Conservation (phyloP, 768 basidiomycete genomes). For the Tephrocybe sp. region DNA sequence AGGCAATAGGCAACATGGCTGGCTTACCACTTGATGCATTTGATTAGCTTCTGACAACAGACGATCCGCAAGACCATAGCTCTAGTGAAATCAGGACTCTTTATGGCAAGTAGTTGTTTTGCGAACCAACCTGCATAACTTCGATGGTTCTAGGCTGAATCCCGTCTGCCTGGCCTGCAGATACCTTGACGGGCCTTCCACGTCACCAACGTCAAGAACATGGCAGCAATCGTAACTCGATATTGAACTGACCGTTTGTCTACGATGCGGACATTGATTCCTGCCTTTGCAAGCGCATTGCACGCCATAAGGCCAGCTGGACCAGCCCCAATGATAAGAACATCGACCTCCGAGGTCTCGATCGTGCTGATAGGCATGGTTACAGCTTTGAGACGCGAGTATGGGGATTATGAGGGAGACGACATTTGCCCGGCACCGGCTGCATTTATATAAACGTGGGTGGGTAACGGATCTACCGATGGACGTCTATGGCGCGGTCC, state of each 20-base stretch:
- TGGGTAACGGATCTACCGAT: neutral
- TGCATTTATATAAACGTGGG: neutral
- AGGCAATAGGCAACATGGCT: no score
- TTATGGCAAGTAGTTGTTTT: neutral
- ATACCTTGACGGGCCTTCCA: conserved; percentile 44
- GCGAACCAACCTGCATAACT: conserved; percentile 46
- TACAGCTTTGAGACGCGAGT: neutral
- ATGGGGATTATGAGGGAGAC: neutral
- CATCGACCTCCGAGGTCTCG: conserved; percentile 49
- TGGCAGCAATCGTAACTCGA: neutral
- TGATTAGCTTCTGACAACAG: conserved; percentile 65
- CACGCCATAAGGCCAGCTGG: conserved; percentile 68
- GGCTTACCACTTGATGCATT: conserved; percentile 65
- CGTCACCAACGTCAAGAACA: neutral
- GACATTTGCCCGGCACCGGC: neutral
- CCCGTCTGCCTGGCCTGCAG: conserved; percentile 60
- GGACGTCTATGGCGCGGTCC: neutral
- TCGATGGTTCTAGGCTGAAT: conserved; percentile 57
- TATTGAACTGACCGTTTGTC: conserved; percentile 48
- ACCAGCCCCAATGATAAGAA: conserved; percentile 63
- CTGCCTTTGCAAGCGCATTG: conserved; percentile 57
- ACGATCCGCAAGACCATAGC: conserved; percentile 73
- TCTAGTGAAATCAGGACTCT: conserved; percentile 38
- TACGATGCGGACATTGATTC: conserved; percentile 58
- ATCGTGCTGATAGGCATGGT: conserved; percentile 24